Base-by-base conservation (phyloP, 2,329 filamentous ascomycete species). In the Ophiostoma angusticollis region DNA sequence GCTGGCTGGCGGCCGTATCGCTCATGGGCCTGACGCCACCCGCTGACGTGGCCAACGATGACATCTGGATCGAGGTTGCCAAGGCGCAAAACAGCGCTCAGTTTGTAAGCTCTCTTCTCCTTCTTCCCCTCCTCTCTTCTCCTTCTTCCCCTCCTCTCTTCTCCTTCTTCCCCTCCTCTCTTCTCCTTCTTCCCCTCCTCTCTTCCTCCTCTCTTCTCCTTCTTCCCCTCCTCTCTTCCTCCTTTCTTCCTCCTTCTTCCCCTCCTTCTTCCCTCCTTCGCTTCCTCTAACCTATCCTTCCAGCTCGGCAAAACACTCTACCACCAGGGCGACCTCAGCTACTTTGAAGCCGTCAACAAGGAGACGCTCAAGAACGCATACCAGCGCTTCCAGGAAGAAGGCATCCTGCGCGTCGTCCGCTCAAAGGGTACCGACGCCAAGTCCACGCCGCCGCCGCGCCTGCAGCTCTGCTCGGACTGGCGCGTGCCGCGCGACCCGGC, bases 331-430 rank as follows among this genome's bases (percentile, higher is more conserved):
- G 91, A 98, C 53, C 73, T 98, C 9, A 87, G 81, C 22, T 98
- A 98, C 61, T 96, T 95, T 50, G 91, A 98, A 61, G 87, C 91
- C 3, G 89, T 98, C 47, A 98, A 98, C 66, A 95, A 95, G 52
- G 89, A 98, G 58, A 93, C 87, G 0, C 72, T 98, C 41, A 93
- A 91, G 54, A 98, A 98, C 58, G 81, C 87, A 0, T 95, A 89
- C 59, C 70, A 75, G 27, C 76, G 85, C 13, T 93, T 93, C 52
- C 78, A 87, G 50, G 85, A 95, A 53, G 89, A 96, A 51, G 84
- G 86, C 8, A 93, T 96, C 46, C 69, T 96, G 41, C 64, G 83
- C 31, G 71, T 87, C 0, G 69, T 81, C 22, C 83, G 82, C 50
- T 68, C 69, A 39, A 80, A 78, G 50, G 79, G 80, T n/a, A n/a